phyloP scores from a whole-genome alignment of 2,329 filamentous ascomycete genomes.

The Karstenula rhodostoma region DNA sequence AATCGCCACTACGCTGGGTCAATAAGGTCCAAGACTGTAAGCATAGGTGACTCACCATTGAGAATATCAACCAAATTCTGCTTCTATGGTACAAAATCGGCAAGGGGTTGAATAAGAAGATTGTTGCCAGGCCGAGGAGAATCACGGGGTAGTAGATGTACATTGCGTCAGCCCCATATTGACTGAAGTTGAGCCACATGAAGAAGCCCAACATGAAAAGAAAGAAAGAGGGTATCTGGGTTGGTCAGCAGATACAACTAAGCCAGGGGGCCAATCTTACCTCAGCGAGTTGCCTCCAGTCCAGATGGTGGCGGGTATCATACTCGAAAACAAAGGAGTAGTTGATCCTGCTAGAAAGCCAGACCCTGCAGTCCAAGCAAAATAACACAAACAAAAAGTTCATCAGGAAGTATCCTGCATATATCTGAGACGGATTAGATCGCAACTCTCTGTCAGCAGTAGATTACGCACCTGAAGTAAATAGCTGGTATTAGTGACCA shows the following conservation, averaged over 20 bases:
- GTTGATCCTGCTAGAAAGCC: constrained; percentile 87
- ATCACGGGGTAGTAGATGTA: constrained; percentile 89
- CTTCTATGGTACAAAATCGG: constrained; percentile 78
- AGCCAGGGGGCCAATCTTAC: constrained; percentile 45
- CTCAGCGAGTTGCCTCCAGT: constrained; percentile 88
- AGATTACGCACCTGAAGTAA: constrained; percentile 66
- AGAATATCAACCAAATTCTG: constrained; percentile 86
- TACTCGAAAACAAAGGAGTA: constrained; percentile 98
- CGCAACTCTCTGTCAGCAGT: constrained; percentile 62
- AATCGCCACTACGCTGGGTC: constrained; percentile 74
- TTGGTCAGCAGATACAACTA: constrained; percentile 17
- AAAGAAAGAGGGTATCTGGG: constrained; percentile 81
- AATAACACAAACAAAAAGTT: constrained; percentile 84
- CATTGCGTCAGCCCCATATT: constrained; percentile 70
- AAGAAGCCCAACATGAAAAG: constrained; percentile 77
- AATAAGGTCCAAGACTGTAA: constrained; percentile 27
- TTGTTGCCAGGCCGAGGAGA: constrained; percentile 72
- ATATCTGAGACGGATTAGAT: constrained; percentile 67
- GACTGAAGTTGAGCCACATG: constrained; percentile 88
- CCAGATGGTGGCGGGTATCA: constrained; percentile 82
- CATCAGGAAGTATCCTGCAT: constrained; percentile 89
- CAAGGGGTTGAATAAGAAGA: constrained; percentile 78
- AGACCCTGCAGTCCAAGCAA: constrained; percentile 82
- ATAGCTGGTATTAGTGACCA: constrained; percentile 52
- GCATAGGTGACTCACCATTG: constrained; percentile 69